Evolutionary conservation across 306 rosid genomes (phyloP).

Genomic region (Ormosia emarginata): DNA sequence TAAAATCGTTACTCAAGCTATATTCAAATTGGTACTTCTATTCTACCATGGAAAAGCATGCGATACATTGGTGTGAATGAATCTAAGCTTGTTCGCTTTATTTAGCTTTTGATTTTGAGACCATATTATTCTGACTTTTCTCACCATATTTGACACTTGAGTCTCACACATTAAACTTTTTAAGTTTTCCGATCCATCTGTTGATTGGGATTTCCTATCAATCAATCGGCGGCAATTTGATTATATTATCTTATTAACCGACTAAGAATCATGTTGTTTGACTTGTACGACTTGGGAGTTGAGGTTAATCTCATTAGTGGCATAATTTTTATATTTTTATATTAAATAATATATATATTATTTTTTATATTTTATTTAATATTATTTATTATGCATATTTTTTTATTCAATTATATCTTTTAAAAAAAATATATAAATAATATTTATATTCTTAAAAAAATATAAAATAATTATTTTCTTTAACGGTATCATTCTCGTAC

Average conservation of each 20-base stretch:
- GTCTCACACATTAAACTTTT: background rate
- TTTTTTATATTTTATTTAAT: too few species aligned
- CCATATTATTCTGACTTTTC: background rate
- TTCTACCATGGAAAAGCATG: background rate
- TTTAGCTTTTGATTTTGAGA: background rate
- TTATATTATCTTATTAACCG: background rate
- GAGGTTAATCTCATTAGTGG: too few species aligned
- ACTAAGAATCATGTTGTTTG: background rate
- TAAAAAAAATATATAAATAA: too few species aligned
- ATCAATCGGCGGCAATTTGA: background rate
- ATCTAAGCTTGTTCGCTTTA: background rate
- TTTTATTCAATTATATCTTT: too few species aligned
- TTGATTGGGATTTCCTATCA: background rate
- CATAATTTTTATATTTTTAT: too few species aligned
- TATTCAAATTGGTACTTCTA: background rate
- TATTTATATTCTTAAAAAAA: too few species aligned
- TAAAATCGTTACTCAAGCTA: background rate
- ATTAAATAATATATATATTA: too few species aligned
- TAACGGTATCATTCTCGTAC: background rate
- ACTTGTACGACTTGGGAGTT: background rate
- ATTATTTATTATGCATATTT: too few species aligned
- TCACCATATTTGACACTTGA: background rate
- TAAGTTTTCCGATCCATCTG: background rate
- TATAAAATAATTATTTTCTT: too few species aligned
- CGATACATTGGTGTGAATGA: background rate